Evolutionary conservation across 1,139 yeast species (phyloP).

Genomic region (Zygosaccharomyces sapae): DNA sequence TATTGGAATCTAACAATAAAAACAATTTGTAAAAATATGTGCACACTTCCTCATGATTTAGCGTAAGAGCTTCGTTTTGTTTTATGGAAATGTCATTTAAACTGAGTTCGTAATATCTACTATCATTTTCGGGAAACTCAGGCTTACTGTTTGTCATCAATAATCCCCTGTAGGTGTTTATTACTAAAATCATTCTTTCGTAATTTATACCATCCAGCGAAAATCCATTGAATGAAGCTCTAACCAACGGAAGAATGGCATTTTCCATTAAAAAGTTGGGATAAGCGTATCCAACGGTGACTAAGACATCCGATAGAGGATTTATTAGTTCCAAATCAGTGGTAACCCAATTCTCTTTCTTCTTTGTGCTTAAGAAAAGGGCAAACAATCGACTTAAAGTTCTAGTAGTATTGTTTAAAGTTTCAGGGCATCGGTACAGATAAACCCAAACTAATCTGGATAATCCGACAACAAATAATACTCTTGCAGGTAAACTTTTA

Average conservation of each 20-base stretch:
- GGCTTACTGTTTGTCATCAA: slow-evolving; percentile 68
- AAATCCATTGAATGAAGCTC: slow-evolving; percentile 51
- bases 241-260: slow-evolving; percentile 57
- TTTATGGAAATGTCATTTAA: slow-evolving; percentile 33
- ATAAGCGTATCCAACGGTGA: slow-evolving; percentile 75
- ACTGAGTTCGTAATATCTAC: slow-evolving; percentile 37
- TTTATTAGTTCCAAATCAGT: slow-evolving; percentile 58
- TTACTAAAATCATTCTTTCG: slow-evolving; percentile 66
- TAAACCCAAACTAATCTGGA: slow-evolving; percentile 87
- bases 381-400: slow-evolving; percentile 57
- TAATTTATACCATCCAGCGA: slow-evolving; percentile 60
- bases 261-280: slow-evolving; percentile 77
- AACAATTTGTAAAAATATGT: slow-evolving; percentile 57
- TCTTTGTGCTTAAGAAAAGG: slow-evolving; percentile 50
- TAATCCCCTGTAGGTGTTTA: slow-evolving; percentile 66
- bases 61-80: slow-evolving; percentile 40
- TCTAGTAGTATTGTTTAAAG: slow-evolving; percentile 79
- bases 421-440: slow-evolving; percentile 78
- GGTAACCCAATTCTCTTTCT: slow-evolving; percentile 69
- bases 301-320: slow-evolving; percentile 64
- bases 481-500: slow-evolving; percentile 54
- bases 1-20: slow-evolving; percentile 54
- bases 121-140: slow-evolving; percentile 67
- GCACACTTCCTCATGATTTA: slow-evolving; percentile 72
- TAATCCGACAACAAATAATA: slow-evolving; percentile 58